Base-by-base conservation (phyloP, 495 filamentous ascomycete genomes). In the Thermothielavioides terrestris region DNA sequence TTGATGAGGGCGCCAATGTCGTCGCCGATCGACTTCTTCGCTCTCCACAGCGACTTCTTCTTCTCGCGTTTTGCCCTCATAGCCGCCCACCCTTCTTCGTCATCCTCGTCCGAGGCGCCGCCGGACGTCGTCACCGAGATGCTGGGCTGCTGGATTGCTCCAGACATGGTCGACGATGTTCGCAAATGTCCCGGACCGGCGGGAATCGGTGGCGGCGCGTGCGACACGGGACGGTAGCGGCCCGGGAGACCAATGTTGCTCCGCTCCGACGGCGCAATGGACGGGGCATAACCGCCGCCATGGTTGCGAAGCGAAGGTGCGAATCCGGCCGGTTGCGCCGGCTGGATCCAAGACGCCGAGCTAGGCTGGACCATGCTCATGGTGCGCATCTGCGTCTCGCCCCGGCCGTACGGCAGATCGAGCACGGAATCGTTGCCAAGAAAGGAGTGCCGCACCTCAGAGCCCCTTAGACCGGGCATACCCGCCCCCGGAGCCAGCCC, bases 231-330 rank as follows among this genome's bases (percentile, higher is more conserved):
- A 12, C 94, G 81, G 67, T 98, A 98, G n/a, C 92, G 82, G 30
- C 87, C 81, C 21, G 91, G 86, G 41, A 91, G 70, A 3, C 92
- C 94, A 49, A 96, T 76, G 63, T 89, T 97, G 68, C 88, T 95
- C 42, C 92, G 83, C 68, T 98, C 92, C 1, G 86, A 94, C 4
- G 92, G 94, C 4, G 92, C 90, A 48, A 97, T 91, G 4, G 83
- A 76, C 47, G 77, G 67, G 52, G 77, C 62, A 70, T 81, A 78
- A 6, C 74, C 73, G 14, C 46, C 53, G 12, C 68, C 69, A 43
- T 70, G 69, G 2, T 67, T 54, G 9, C 68, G 67, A 22, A 77
- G 68, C 23, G 76, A 76, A 14, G 72, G 71, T 10, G 71, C 66
- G 54, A 68, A 76, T n/a, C 68, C 63, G 37, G 59, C 34, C 15